phyloP scores from a whole-genome alignment of 441 rosid genomes.

The Populus tomentosa region DNA sequence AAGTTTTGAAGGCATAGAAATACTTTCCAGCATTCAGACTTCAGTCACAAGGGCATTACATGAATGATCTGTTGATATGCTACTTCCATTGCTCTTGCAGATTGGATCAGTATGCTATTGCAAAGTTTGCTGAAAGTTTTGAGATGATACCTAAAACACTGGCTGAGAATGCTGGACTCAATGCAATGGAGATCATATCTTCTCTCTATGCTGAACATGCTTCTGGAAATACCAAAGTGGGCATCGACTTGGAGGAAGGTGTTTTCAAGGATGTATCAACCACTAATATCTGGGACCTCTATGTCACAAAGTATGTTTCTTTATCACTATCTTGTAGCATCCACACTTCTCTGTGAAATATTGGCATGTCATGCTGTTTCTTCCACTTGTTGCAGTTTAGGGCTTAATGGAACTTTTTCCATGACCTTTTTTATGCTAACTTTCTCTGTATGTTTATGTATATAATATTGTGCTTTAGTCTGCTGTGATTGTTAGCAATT shows the following conservation, averaged over 20 bases:
- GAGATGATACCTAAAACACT: constrained; percentile 97
- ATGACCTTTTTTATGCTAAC: not conserved
- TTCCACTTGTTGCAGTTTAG: not conserved
- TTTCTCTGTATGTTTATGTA: not conserved
- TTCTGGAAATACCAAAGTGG: constrained; percentile 81
- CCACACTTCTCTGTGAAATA: not conserved
- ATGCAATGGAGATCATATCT: constrained; percentile 94
- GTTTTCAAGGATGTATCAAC: constrained; percentile 72
- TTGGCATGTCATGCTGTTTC: not conserved
- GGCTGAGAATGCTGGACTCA: constrained; percentile 97
- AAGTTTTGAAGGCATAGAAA: not conserved
- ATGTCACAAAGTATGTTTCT: constrained; percentile 65
- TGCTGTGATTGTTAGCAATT: not conserved
- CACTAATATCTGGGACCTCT: constrained; percentile 84
- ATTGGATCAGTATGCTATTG: constrained; percentile 95
- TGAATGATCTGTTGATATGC: not conserved
- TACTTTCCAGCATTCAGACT: not conserved
- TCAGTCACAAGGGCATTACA: not conserved
- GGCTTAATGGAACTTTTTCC: not conserved
- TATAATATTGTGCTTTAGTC: not conserved
- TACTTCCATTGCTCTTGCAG: constrained; percentile 40
- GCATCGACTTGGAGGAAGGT: constrained; percentile 87
- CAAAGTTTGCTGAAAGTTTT: constrained; percentile 96
- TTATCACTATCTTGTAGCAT: not conserved
- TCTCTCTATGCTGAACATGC: constrained; percentile 92